A percentile compares a stretch with the other conserved stretches of the same genome.
These are phyloP conservation scores for Aspergillus piperis DNA, from an alignment of 2,329 filamentous ascomycete species.

Conservation along the genomic window DNA sequence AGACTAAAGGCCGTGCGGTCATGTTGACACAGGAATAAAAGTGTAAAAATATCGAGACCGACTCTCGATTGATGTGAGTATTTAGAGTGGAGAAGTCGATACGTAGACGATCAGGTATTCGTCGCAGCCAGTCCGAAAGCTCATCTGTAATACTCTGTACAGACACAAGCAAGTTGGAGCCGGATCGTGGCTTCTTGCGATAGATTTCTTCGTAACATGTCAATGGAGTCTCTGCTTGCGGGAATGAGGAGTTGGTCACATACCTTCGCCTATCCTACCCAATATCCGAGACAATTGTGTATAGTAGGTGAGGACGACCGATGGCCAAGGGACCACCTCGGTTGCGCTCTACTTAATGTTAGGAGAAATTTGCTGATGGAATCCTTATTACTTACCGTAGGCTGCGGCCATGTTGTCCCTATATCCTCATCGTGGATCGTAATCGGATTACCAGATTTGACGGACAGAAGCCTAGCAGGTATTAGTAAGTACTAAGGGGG, in stretches of 20 bases:
- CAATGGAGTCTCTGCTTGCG: neutral
- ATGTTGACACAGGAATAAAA: conserved; percentile 62
- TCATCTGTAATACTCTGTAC: conserved; percentile 55
- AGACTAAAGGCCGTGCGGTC: conserved; percentile 56
- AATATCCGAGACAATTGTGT: conserved; percentile 56
- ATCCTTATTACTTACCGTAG: conserved; percentile 23
- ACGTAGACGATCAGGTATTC: conserved; percentile 51
- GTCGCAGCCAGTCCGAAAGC: conserved; percentile 53
- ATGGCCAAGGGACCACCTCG: conserved; percentile 41
- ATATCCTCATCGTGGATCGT: conserved; percentile 59
- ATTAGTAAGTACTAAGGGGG: neutral
- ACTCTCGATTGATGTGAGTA: conserved; percentile 49
- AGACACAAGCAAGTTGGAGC: conserved; percentile 51
- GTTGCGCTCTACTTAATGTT: conserved; percentile 17
- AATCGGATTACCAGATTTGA: conserved; percentile 58
- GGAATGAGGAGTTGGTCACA: neutral
- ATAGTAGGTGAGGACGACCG: conserved; percentile 54
- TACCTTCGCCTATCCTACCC: conserved; percentile 50
- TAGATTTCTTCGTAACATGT: conserved; percentile 46
- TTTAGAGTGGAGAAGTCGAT: conserved; percentile 52
- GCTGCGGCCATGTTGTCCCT: conserved; percentile 41
- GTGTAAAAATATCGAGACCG: conserved; percentile 55
- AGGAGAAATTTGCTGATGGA: neutral
- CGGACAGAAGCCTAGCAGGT: conserved; percentile 47
- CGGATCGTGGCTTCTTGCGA: conserved; percentile 50